These are phyloP conservation scores for Linaria vulgaris DNA, from an alignment of 257 asterid genomes.

Conservation along the genomic window DNA sequence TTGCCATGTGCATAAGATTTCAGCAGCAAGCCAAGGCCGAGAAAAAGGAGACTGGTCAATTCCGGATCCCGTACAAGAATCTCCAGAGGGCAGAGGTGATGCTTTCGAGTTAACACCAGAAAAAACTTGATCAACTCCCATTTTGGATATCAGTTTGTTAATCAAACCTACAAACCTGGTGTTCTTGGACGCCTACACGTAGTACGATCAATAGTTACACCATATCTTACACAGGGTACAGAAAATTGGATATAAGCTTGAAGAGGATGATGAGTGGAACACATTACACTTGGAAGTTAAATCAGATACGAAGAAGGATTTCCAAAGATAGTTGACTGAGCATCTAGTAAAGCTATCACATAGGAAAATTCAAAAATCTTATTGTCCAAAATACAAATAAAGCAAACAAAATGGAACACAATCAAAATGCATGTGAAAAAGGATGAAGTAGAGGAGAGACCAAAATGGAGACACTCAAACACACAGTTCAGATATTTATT, in stretches of 20 bases:
- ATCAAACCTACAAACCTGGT: conserved; percentile 59
- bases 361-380: background rate
- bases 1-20: conserved; percentile 90
- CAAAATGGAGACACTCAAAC: too few species aligned
- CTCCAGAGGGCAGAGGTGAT: conserved; percentile 43
- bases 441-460: too few species aligned
- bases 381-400: background rate
- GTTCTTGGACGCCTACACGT: conserved; percentile 59
- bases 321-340: conserved; percentile 22
- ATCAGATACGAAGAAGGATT: conserved; percentile 9
- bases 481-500: too few species aligned
- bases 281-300: background rate
- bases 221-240: conserved; percentile 19
- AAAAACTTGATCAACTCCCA: conserved; percentile 69
- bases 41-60: conserved; percentile 44
- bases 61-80: conserved; percentile 34
- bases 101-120: conserved; percentile 47
- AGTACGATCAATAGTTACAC: conserved; percentile 21
- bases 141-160: conserved; percentile 60
- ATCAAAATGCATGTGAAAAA: too few species aligned
- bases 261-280: background rate
- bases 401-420: background rate
- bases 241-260: background rate
- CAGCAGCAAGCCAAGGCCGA: conserved; percentile 99
- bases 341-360: background rate